Base-by-base conservation (phyloP, 2,329 filamentous ascomycete species). In the Sphaceloma murrayae region DNA sequence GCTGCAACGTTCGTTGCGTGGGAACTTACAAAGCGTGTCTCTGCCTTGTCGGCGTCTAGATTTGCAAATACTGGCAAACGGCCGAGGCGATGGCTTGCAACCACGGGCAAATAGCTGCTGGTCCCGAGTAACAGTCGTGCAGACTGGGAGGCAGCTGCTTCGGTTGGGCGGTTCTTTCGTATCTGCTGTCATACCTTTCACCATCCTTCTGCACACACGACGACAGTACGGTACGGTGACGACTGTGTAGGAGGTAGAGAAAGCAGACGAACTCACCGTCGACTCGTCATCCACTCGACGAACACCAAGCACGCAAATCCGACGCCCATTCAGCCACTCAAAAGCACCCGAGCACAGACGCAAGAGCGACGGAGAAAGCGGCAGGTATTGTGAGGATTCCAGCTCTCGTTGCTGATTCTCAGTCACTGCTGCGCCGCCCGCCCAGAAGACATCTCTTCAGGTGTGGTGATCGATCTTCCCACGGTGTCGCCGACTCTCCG, bases 71-170 rank as follows among this genome's bases (percentile, higher is more conserved):
- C 42, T 45, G 42, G 42, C 21, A 19, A 45, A 45, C 42, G 42
- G 42, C 16, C 42, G 30, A n/a, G 30, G 42, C 42, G 14, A 45
- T 45, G 42, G 42, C 42, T 45, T 34, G 42, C 42, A 45, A 45
- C 42, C 42, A 45, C 34, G 26, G 42, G 42, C 42, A 45, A 45
- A 45, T 45, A 45, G 42, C 42, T 45, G 42, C 42, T 32, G 21
- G 30, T 34, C 26, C 30, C 17, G 30, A 26, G n/a, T 18, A 45
- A 31, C 39, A 19, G 30, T 45, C 30, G 42, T 34, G 42, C 31
- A 22, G 42, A 22, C 27, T 21, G 26, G 39, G 27, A 31, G 39
- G 18, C n/a, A 30, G 39, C 39, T 32, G 16, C 16, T 32, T 32
- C 30, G 31, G 27, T 21, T 24, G 30, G 27, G 13, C 34, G 34